Evolutionary conservation across 257 asterid species (phyloP).

Genomic region (Penstemon davidsonii): DNA sequence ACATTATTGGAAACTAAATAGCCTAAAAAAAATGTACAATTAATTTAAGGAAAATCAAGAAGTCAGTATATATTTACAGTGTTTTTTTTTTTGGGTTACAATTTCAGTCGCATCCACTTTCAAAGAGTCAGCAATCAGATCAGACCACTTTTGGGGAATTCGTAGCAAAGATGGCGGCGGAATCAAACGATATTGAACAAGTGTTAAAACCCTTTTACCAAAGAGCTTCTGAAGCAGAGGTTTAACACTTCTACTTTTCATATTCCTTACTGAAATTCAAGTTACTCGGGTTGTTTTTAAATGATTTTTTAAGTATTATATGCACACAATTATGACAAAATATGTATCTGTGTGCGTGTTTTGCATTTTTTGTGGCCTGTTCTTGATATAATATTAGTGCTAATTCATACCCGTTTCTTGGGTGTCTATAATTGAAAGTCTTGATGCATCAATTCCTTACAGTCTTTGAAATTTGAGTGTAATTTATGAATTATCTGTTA

Average conservation of each 20-base stretch:
- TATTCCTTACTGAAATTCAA: not conserved
- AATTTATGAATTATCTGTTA: too few relatives aligned
- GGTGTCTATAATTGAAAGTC: not conserved
- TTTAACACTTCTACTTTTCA: conserved; percentile 8
- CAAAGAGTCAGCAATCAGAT: too few relatives aligned
- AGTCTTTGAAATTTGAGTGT: too few relatives aligned
- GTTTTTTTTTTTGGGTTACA: too few relatives aligned
- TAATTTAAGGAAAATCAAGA: too few relatives aligned
- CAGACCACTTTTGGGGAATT: not conserved
- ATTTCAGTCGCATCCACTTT: too few relatives aligned
- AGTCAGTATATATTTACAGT: too few relatives aligned
- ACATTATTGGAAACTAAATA: too few relatives aligned
- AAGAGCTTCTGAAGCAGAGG: conserved; percentile 91
- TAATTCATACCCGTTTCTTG: not conserved
- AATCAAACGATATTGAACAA: conserved; percentile 44
- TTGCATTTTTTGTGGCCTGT: not conserved
- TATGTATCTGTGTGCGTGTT: not conserved
- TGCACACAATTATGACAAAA: too few relatives aligned
- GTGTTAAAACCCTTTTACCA: conserved; percentile 61
- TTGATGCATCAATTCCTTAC: too few relatives aligned
- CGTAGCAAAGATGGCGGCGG: conserved; percentile 47
- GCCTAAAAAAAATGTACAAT: too few relatives aligned
- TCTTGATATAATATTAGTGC: conserved; percentile 24
- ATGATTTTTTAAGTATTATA: not conserved
- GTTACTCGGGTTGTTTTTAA: not conserved